Base-by-base conservation (phyloP, 23 red algal genomes). In the Chondrus crispus region DNA sequence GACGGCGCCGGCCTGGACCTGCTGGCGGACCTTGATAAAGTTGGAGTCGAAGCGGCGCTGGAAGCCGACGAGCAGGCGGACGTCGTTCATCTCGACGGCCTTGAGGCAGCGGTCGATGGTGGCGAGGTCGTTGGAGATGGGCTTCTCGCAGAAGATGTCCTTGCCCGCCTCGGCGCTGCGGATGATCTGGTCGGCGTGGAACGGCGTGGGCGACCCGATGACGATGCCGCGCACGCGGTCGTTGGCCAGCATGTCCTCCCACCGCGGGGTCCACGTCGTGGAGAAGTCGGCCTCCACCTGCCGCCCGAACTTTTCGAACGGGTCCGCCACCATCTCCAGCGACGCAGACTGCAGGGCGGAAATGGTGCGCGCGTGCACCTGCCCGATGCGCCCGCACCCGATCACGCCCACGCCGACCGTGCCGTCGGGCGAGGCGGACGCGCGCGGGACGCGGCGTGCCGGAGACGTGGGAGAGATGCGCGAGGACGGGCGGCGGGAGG, bases 71-170 rank as follows among this genome's bases (percentile, higher is more conserved):
- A 99, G 80, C 70, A 99, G 85, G 38, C 89, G 66, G 30, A 96
- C 93, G 10, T 89, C 93, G 37, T 55, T 81, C 50, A 74, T 36
- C 18, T 87, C 66, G 10, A 96, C 93, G 24, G 80, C 93, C 24
- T 70, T 82, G 2, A 99, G 54, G 68, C 97, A 99, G 29, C 84
- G 52, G 74, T 99, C 97, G 84, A 99, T 99, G 28, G 73, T 74
- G 39, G 58, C 83, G 2, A 99, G 91, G 89, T 99, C 93, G 76
- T 99, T 99, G 75, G 87, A 93, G 70, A 99, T 99, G 52, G 97
- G 97, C 86, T 99, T 99, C 46, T 99, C 97, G 53, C 97, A 99
- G 55, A 99, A 99, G 26, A 99, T 99, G 48, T 96, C 90, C 90
- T 99, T 99, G 5, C 97, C 97, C 29, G 97, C 97, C 50, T 69